Evolutionary conservation across 768 basidiomycete genomes (phyloP), one percentile per base, ranked within the genome.

Genomic region (Tricholoma matsutake): DNA sequence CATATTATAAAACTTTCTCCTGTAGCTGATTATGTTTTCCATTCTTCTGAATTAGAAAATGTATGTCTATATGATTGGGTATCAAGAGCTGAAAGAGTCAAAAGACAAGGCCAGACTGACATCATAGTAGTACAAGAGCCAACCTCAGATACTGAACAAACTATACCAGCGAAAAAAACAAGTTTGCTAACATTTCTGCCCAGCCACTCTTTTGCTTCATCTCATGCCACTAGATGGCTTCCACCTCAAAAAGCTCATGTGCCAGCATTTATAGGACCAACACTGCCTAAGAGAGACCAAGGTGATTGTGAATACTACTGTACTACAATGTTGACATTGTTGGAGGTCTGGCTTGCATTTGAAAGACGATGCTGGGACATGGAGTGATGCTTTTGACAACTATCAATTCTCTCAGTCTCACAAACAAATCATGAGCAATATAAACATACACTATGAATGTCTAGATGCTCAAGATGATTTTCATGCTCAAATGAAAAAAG

Each of bases 291-390:
- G 9, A 5, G 54, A 10, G 73, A 76, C 54, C 39, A 57, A 47
- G 74, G 71, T 1, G 74, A 75, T 60, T 39, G 67, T 16, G 71
- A 77, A 32, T 72, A 67, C 49, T 75, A 75, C 35, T 73, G 70
- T 56, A 41, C 61, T 28, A 59, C 67, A 22, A 37, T 56, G 54
- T 14, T 41, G 10, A 56, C 54, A 20, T 29, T 56, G 8, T 56
- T 73, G 73, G 74, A 31, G 72, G 52, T 22, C 35, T 6, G 67
- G 67, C 0, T 2, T 8, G 4, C 68, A 73, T 49, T 41, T 73
- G 4, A 71, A 58, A 56, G 6, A 13, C 4, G 47, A 22, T 35
- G 37, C 60, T 10, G 25, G 20, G 11, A 57, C 64, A 7, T 69
- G 72, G 67, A 61, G 67, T 49, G 60, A 65, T 29, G 53, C 64